These are phyloP conservation scores for Serendipita sp. DNA, from an alignment of 768 basidiomycete species.

Conservation along the genomic window DNA sequence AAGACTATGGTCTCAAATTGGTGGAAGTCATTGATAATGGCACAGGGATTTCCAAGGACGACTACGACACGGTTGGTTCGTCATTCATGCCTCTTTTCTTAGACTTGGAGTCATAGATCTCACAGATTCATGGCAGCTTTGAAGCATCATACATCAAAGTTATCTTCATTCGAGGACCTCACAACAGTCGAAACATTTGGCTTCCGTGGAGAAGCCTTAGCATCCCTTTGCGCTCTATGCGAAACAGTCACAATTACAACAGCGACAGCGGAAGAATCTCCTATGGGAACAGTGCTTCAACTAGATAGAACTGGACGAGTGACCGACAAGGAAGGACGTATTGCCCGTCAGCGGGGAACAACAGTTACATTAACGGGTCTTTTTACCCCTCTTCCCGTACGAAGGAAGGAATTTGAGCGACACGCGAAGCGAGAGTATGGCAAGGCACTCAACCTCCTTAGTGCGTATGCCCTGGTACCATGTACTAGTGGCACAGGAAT, in stretches of 20 bases:
- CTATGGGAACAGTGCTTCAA: constrained; percentile 66
- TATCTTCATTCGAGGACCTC: constrained; percentile 60
- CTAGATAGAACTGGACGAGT: constrained; percentile 53
- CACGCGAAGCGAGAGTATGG: constrained; percentile 80
- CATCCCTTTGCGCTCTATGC: constrained; percentile 76
- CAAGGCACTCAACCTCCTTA: constrained; percentile 66
- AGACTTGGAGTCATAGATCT: background rate
- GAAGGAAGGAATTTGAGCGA: constrained; percentile 79
- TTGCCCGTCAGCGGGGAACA: constrained; percentile 82
- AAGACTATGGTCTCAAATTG: constrained; percentile 64
- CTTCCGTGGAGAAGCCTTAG: constrained; percentile 91
- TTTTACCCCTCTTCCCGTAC: constrained; percentile 73
- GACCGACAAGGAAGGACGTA: constrained; percentile 33
- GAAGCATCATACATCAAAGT: constrained; percentile 90
- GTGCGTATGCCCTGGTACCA: constrained; percentile 81
- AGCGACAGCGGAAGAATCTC: constrained; percentile 50
- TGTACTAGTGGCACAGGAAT: constrained; percentile 46
- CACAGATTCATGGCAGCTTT: constrained; percentile 33
- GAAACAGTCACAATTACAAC: constrained; percentile 59
- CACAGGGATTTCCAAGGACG: constrained; percentile 58
- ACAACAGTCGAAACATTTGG: constrained; percentile 67
- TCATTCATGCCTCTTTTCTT: background rate
- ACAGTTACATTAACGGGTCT: constrained; percentile 57
- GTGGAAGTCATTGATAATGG: constrained; percentile 93
- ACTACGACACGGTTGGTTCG: constrained; percentile 68